These are phyloP conservation scores for Aspergillus tanneri DNA, from an alignment of 2,329 filamentous ascomycete genomes.

Conservation along the genomic window DNA sequence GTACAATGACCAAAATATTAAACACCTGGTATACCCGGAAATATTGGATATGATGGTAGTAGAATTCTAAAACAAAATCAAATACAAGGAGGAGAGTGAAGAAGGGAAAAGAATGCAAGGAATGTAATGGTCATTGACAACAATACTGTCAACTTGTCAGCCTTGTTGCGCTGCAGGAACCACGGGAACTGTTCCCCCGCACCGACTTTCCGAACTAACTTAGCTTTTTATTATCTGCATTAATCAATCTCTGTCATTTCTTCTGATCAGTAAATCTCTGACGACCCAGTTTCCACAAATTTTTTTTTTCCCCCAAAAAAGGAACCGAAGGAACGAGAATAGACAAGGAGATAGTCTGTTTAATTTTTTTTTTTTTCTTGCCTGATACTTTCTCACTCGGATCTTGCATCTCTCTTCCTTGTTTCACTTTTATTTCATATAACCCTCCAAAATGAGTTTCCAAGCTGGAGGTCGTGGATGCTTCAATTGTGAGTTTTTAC, in stretches of 20 bases:
- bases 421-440: conserved; percentile 7
- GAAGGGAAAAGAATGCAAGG: too few relatives aligned
- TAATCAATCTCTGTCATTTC: conserved; percentile 14
- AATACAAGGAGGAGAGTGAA: too few relatives aligned
- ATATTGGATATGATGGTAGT: too few relatives aligned
- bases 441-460: conserved; percentile 48
- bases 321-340: too few relatives aligned
- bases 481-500: conserved; percentile 56
- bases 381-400: conserved; percentile 7
- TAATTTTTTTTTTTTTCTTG: not conserved
- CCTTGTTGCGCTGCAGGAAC: conserved; percentile 21
- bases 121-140: too few relatives aligned
- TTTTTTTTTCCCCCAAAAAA: not conserved
- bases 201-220: conserved; percentile 18
- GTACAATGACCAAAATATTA: too few relatives aligned
- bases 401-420: conserved; percentile 7
- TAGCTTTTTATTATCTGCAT: conserved; percentile 20
- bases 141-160: too few relatives aligned
- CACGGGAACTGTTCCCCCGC: conserved; percentile 19
- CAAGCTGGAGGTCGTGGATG: conserved; percentile 53
- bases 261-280: conserved; percentile 20
- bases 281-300: not conserved
- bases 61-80: too few relatives aligned
- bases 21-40: too few relatives aligned
- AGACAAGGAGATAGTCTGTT: too few relatives aligned